Percentiles rank a stretch among this genome's conserved stretches.
Conservation (phyloP, 2,329 filamentous ascomycete genomes). For the Exophiala aquamarina region DNA sequence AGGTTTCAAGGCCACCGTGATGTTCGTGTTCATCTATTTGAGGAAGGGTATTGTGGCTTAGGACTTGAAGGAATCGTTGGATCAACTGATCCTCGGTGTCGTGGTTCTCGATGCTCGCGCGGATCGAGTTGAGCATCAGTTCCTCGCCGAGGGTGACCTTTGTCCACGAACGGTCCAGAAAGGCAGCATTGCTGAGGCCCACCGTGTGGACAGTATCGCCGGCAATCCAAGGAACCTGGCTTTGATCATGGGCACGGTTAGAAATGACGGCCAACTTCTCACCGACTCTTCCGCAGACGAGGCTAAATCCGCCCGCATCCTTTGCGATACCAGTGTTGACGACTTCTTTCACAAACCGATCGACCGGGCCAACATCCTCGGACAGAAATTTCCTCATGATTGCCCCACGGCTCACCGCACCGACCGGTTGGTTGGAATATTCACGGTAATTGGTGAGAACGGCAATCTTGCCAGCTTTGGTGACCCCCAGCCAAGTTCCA, state of each 20-base stretch:
- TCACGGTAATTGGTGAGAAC: conserved; percentile 67
- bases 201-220: conserved; percentile 50
- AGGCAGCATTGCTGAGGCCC: conserved; percentile 62
- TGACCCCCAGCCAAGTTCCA: conserved; percentile 66
- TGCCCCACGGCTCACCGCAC: conserved; percentile 53
- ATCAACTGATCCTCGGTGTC: conserved; percentile 53
- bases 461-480: conserved; percentile 59
- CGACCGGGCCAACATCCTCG: conserved; percentile 42
- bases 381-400: conserved; percentile 63
- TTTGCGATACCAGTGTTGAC: conserved; percentile 55
- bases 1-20: conserved; percentile 51
- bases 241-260: conserved; percentile 57
- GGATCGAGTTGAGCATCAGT: conserved; percentile 51
- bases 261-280: conserved; percentile 60
- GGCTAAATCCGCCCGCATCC: conserved; percentile 63
- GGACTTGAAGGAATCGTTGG: conserved; percentile 50
- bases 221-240: conserved; percentile 54
- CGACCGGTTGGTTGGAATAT: conserved; percentile 44
- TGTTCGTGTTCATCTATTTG: conserved; percentile 35
- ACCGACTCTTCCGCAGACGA: conserved; percentile 58
- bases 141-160: conserved; percentile 61
- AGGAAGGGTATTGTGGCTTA: conserved; percentile 58
- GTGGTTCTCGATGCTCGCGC: conserved; percentile 41
- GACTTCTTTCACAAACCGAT: conserved; percentile 54
- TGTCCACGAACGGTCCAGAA: conserved; percentile 60